Conservation (phyloP, 768 basidiomycete species). For the Boletus eberwhitei region DNA sequence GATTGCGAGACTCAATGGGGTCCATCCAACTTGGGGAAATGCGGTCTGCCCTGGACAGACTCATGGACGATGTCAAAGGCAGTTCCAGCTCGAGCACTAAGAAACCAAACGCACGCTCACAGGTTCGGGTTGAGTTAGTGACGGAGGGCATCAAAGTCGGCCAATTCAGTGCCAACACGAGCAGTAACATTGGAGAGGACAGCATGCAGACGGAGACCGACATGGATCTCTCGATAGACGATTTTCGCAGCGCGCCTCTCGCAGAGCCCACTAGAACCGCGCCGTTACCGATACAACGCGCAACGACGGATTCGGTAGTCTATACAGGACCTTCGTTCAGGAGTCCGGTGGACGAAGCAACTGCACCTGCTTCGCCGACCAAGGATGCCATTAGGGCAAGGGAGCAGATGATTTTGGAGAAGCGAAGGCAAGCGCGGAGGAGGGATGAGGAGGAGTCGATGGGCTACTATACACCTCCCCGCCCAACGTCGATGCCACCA, state of each 20-base stretch:
- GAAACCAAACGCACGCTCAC: constrained; percentile 9
- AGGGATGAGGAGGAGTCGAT: constrained; percentile 46
- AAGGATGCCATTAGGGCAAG: constrained; percentile 66
- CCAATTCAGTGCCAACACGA: constrained; percentile 34
- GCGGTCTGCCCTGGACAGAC: constrained; percentile 66
- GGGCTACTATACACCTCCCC: constrained; percentile 34
- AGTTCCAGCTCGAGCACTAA: constrained; percentile 26
- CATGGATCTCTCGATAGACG: constrained; percentile 28
- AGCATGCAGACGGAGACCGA: constrained; percentile 32
- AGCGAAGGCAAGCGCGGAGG: constrained; percentile 58
- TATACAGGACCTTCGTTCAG: constrained; percentile 31
- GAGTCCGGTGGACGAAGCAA: constrained; percentile 32
- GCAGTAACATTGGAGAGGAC: constrained; percentile 30
- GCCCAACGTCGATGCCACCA: constrained; percentile 23
- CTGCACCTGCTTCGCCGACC: constrained; percentile 45
- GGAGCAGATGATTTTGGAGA: constrained; percentile 69
- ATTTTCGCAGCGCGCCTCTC: constrained; percentile 21
- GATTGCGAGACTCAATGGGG: constrained; percentile 40
- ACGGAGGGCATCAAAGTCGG: constrained; percentile 34
- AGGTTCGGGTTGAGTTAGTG: constrained; percentile 26
- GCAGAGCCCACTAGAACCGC: constrained; percentile 1
- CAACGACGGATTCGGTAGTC: constrained; percentile 48
- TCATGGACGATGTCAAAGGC: constrained; percentile 63
- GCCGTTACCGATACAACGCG: constrained; percentile 41
- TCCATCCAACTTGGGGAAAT: constrained; percentile 64